A percentile compares a stretch with the other conserved stretches of the same genome.
Evolutionary conservation across 192 early-diverging fungal species (phyloP).

Genomic region (Coemansia sp.): DNA sequence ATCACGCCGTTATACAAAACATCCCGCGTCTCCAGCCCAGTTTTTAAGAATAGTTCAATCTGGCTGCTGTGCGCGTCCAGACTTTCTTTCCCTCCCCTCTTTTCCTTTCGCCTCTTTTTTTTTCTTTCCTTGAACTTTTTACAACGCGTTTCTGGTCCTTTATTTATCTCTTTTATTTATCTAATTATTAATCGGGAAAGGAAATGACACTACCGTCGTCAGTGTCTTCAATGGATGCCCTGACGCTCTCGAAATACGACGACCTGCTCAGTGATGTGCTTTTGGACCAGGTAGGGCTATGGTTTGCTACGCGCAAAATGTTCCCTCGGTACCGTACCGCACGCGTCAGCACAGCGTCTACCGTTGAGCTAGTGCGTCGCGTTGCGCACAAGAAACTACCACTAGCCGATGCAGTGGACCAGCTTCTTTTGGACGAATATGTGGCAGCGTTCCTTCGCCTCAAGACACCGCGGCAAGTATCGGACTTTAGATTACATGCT

Average conservation of each 20-base stretch:
- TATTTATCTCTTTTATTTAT: background rate
- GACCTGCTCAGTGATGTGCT: constrained; percentile 55
- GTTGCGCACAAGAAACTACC: constrained; percentile 16
- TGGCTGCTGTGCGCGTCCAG: background rate
- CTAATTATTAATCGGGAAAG: background rate
- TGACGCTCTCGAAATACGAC: constrained; percentile 53
- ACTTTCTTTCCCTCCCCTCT: background rate
- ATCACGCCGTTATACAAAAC: background rate
- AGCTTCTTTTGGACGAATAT: constrained; percentile 33
- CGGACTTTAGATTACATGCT: constrained; percentile 51
- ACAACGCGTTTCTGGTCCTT: background rate
- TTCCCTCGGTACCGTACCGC: constrained; percentile 35
- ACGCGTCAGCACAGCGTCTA: constrained; percentile 11
- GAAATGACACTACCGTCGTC: constrained; percentile 15
- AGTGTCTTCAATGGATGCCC: constrained; percentile 41
- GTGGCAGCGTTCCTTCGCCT: constrained; percentile 31
- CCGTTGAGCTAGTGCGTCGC: constrained; percentile 19
- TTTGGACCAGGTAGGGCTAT: constrained; percentile 44
- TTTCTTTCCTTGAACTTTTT: background rate
- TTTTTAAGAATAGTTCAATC: too few relatives aligned
- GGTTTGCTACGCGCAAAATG: constrained; percentile 54
- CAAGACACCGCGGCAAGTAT: constrained; percentile 24
- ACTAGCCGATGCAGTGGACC: constrained; percentile 29
- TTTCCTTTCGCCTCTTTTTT: background rate
- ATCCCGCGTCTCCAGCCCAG: too few relatives aligned